phyloP scores from a whole-genome alignment of 2,329 filamentous ascomycete genomes.

The Trichocomaceae sp. region DNA sequence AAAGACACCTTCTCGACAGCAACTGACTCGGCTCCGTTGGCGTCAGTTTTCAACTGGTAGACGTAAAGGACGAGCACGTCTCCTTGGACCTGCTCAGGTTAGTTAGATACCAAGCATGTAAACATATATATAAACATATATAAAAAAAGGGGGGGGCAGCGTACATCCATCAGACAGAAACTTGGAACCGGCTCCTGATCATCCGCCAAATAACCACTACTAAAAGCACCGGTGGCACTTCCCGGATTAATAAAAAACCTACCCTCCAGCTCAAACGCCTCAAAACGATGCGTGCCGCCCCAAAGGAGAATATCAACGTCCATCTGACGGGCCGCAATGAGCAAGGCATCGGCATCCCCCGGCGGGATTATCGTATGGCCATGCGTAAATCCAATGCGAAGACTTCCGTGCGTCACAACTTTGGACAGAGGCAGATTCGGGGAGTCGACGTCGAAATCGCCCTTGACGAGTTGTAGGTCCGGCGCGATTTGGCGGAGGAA shows the following conservation, averaged over 20 bases:
- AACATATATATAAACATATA: no score
- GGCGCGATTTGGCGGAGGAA: conserved; percentile 69
- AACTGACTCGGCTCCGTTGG: conserved; percentile 69
- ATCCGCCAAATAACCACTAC: conserved; percentile 52
- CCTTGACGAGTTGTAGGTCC: conserved; percentile 64
- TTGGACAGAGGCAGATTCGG: conserved; percentile 59
- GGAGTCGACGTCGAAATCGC: conserved; percentile 64
- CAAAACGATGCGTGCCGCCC: conserved; percentile 64
- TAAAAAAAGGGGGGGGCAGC: conserved; percentile 45
- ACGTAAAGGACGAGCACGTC: conserved; percentile 95
- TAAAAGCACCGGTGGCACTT: conserved; percentile 61
- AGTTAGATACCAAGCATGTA: no score
- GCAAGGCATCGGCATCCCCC: conserved; percentile 59
- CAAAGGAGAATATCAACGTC: conserved; percentile 64
- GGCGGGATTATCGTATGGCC: conserved; percentile 62
- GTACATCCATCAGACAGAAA: conserved; percentile 96
- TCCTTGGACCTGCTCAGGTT: conserved; percentile 67
- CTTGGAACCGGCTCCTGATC: conserved; percentile 73
- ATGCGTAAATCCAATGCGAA: conserved; percentile 65
- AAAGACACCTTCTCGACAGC: conserved; percentile 82
- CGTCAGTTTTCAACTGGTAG: conserved; percentile 75
- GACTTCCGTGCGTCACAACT: conserved; percentile 61
- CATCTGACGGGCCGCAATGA: conserved; percentile 65
- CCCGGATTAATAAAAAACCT: conserved; percentile 67
- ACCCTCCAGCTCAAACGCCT: conserved; percentile 65